Evolutionary conservation across 2,329 filamentous ascomycete species (phyloP).

Genomic region (Tympanopsis confertula): DNA sequence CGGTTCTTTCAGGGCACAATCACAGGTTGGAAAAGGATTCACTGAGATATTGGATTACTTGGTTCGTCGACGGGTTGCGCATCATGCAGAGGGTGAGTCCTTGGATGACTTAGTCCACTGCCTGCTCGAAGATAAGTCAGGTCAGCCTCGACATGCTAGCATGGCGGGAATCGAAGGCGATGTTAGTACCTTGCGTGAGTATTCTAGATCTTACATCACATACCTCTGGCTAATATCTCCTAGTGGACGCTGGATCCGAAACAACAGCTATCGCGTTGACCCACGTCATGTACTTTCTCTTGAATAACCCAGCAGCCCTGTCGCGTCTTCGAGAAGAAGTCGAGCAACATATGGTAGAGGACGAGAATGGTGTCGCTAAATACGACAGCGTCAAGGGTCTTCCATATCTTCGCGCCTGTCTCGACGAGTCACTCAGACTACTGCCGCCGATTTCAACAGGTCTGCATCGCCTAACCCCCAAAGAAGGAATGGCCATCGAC

Average conservation of each 20-base stretch:
- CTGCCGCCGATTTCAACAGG: conserved; percentile 22
- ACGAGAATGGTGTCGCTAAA: background rate
- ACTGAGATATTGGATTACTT: background rate
- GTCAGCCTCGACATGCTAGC: background rate
- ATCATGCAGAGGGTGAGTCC: background rate
- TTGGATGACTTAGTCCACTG: background rate
- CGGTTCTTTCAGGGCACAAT: too few relatives aligned
- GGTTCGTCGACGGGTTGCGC: background rate
- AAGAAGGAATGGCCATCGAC: conserved; percentile 20
- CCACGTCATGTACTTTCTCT: background rate
- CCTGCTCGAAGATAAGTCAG: background rate
- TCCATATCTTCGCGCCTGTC: conserved; percentile 16
- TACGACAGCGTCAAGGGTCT: background rate
- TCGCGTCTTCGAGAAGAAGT: background rate
- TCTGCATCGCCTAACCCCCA: conserved; percentile 20
- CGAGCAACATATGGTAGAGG: background rate
- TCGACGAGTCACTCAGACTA: conserved; percentile 26
- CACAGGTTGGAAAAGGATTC: background rate
- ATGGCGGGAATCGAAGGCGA: background rate
- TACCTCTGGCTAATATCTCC: background rate
- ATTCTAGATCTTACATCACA: background rate
- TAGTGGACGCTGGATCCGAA: background rate
- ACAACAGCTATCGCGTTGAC: background rate
- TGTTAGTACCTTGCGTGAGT: background rate
- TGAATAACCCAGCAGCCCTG: background rate